Percentiles rank a stretch among this genome's conserved stretches.
phyloP scores from a whole-genome alignment of 164 flowering plant genomes.

The Stephania yunnanensis region DNA sequence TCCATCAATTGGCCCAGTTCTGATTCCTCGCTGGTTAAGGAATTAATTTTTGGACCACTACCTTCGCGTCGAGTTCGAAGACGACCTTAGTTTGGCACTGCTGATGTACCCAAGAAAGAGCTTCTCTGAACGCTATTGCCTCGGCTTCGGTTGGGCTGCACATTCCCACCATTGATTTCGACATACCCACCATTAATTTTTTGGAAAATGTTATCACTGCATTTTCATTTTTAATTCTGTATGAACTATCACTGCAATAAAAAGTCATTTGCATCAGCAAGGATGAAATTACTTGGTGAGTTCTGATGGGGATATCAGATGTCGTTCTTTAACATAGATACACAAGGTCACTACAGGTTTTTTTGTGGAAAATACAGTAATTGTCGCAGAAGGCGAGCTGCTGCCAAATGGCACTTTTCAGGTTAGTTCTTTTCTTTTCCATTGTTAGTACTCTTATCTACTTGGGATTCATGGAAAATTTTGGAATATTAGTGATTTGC shows the following conservation, averaged over 20 bases:
- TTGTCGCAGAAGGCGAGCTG: conserved; percentile 93
- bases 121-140: no score
- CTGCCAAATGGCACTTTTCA: conserved; percentile 69
- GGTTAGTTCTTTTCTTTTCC: conserved; percentile 37
- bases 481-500: neutral
- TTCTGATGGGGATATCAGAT: neutral
- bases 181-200: no score
- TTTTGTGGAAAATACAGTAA: conserved; percentile 82
- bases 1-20: no score
- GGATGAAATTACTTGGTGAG: neutral
- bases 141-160: no score
- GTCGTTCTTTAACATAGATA: conserved; percentile 45
- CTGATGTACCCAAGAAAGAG: no score
- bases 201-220: neutral
- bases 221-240: neutral
- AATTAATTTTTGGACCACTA: no score
- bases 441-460: neutral
- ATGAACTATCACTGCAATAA: neutral
- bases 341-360: conserved; percentile 90
- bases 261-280: neutral
- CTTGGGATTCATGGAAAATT: neutral
- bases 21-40: no score
- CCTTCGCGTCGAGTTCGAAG: no score
- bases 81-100: no score
- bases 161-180: no score